Evolutionary conservation across 495 filamentous ascomycete genomes (phyloP), one percentile per base, ranked within the genome.

Genomic region (Evernia prunastri): DNA sequence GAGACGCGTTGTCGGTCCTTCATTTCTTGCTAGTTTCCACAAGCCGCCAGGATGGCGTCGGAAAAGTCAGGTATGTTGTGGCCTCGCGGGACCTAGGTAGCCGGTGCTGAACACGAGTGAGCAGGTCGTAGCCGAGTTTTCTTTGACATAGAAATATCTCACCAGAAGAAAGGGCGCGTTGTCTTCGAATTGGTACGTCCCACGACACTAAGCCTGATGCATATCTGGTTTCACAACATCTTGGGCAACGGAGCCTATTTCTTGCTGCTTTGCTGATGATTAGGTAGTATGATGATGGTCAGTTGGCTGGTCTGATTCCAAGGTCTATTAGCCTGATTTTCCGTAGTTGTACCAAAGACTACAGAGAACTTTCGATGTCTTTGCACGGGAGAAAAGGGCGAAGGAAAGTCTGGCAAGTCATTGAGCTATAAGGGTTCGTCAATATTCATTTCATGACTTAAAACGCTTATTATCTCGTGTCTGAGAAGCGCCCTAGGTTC

Each of bases 321-420:
- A 56, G 57, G 27, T 18, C 60, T 60, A 40, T 33, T 35, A 53
- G 56, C 25, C 64, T 66, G 63, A 56, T 13, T 11, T 33, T 23
- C 35, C 49, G 57, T 66, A 88, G 81, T 96, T 60, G 91, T 95
- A 65, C 94, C 95, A 63, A 94, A 88, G 80, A 98, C 94, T 29
- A 85, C 86, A 66, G 86, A 92, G 72, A 98, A 98, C 82, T 98
- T 98, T 85, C 86, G 86, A 66, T 87, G 88, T 73, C 88, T 98
- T 67, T 97, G 92, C 84, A 96, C 92, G 37, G 88, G 88, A 71
- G 87, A 91, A 83, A 90, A 93, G 78, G 94, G 95, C 71, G 87
- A 86, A 71, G 93, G 91, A 42, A 91, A 88, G 69, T 77, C 84
- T 62, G 92, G 92, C 73, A 92, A 95, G 79, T 89, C 87, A 45